Conservation (phyloP, 2,329 filamentous ascomycete genomes). For the Gnomoniopsis smithogilvyi region DNA sequence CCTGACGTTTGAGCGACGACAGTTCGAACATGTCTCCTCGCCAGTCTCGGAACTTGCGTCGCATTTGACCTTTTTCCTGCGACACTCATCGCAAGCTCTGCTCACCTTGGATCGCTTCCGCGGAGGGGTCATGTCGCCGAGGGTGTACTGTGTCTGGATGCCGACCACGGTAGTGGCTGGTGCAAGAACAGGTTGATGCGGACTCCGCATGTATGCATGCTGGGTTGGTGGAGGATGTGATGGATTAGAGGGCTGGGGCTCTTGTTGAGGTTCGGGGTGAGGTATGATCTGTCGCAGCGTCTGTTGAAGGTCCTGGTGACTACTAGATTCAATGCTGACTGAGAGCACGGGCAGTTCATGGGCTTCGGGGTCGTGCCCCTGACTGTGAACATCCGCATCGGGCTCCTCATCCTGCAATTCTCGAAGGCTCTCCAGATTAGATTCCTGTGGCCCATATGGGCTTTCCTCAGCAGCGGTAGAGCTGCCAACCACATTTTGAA, state of each 20-base stretch:
- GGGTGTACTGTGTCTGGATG: conserved; percentile 41
- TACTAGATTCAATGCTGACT: conserved; percentile 35
- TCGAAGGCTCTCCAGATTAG: conserved; percentile 16
- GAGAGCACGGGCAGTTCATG: conserved; percentile 28
- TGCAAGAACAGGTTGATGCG: conserved; percentile 25
- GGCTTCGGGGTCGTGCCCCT: conserved; percentile 25
- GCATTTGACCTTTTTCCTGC: conserved; percentile 87
- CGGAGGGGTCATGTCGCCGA: conserved; percentile 60
- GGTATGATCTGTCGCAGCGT: conserved; percentile 21
- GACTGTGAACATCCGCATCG: conserved; percentile 21
- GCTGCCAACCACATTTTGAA: conserved; percentile 49
- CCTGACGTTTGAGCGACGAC: conserved; percentile 68
- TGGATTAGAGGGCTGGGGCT: conserved; percentile 12
- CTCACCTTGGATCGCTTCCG: conserved; percentile 84
- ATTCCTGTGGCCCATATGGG: conserved; percentile 8
- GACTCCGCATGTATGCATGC: conserved; percentile 25
- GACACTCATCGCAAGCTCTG: conserved; percentile 83
- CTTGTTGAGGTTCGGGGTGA: conserved; percentile 23
- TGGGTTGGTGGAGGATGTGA: conserved; percentile 27
- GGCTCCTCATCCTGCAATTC: conserved; percentile 23
- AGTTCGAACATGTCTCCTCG: conserved; percentile 76
- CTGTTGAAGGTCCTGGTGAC: conserved; percentile 31
- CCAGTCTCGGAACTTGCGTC: conserved; percentile 74
- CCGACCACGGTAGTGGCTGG: conserved; percentile 35
- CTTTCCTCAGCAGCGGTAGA: conserved; percentile 37